phyloP scores from a whole-genome alignment of 495 filamentous ascomycete species.

The Friedmanniomyces endolithicus region DNA sequence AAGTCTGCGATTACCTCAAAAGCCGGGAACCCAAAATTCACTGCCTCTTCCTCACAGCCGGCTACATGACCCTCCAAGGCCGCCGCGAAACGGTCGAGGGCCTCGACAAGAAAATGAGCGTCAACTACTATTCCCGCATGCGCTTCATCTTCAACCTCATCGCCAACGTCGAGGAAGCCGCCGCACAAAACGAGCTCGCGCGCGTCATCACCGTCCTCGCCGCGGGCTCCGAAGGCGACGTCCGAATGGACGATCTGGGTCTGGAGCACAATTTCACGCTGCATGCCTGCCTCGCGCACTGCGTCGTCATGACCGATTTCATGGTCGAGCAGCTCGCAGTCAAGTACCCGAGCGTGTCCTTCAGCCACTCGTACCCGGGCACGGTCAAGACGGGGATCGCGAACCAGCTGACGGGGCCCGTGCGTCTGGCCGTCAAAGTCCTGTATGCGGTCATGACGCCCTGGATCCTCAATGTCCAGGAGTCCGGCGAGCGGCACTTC shows the following conservation, averaged over 20 bases:
- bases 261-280: slow-evolving; percentile 24
- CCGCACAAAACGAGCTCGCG: slow-evolving; percentile 16
- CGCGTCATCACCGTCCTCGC: slow-evolving; percentile 28
- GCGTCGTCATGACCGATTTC: slow-evolving; percentile 21
- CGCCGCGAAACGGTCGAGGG: slow-evolving; percentile 45
- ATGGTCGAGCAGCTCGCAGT: slow-evolving; percentile 16
- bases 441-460: slow-evolving; percentile 18
- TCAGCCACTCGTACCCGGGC: slow-evolving; percentile 22
- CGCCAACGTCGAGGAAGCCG: slow-evolving; percentile 20
- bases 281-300: slow-evolving; percentile 20
- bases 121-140: slow-evolving; percentile 50
- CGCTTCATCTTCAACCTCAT: slow-evolving; percentile 41
- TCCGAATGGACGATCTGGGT: slow-evolving; percentile 22
- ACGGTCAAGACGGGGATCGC: slow-evolving; percentile 22
- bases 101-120: slow-evolving; percentile 40
- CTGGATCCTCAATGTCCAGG: slow-evolving; percentile 19
- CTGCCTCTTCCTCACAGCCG: slow-evolving; percentile 46
- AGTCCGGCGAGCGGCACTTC: slow-evolving; percentile 22
- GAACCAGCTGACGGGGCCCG: slow-evolving; percentile 19
- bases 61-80: slow-evolving; percentile 31
- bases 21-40: slow-evolving; percentile 45
- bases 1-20: slow-evolving; percentile 44
- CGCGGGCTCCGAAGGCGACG: slow-evolving; percentile 18
- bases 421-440: slow-evolving; percentile 18
- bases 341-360: slow-evolving; percentile 11